phyloP scores from a whole-genome alignment of 306 rosid genomes.

The Vachellia pachyceras region DNA sequence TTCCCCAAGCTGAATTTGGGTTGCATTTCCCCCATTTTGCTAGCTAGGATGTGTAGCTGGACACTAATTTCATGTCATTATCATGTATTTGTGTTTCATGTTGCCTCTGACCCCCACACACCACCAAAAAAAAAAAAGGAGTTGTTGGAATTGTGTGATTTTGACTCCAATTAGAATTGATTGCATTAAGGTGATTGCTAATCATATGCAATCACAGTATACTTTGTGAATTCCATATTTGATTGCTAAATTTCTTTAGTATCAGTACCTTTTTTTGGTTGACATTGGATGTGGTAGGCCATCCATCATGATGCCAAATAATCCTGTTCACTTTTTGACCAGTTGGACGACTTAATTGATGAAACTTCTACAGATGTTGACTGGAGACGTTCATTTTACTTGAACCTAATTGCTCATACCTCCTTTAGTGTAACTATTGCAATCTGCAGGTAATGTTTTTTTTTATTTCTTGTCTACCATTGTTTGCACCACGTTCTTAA shows the following conservation, averaged over 20 bases:
- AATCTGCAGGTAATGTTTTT: conserved; percentile 79
- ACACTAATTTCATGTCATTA: background rate
- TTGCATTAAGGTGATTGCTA: conserved; percentile 19
- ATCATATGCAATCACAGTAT: conserved; percentile 4
- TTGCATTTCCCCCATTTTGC: background rate
- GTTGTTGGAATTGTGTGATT: conserved; percentile 10
- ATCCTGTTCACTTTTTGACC: conserved; percentile 37
- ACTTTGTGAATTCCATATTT: conserved; percentile 21
- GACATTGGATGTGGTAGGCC: conserved; percentile 31
- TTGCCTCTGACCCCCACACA: background rate
- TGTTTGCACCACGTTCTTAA: conserved; percentile 26
- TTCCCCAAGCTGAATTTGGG: no score
- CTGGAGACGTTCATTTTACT: conserved; percentile 98
- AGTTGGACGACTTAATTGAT: conserved; percentile 73
- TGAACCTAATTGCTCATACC: conserved; percentile 95
- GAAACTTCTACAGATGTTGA: conserved; percentile 71
- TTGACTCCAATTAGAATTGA: conserved; percentile 20
- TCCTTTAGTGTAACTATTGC: conserved; percentile 91
- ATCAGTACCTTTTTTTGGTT: background rate
- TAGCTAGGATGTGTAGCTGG: background rate
- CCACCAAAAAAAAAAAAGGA: no score
- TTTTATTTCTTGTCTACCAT: conserved; percentile 24
- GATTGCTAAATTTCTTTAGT: conserved; percentile 3
- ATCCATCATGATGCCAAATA: conserved; percentile 33
- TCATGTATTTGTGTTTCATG: conserved; percentile 13